Conservation (phyloP, 306 rosid genomes). For the Hippophae gyantsensis region DNA sequence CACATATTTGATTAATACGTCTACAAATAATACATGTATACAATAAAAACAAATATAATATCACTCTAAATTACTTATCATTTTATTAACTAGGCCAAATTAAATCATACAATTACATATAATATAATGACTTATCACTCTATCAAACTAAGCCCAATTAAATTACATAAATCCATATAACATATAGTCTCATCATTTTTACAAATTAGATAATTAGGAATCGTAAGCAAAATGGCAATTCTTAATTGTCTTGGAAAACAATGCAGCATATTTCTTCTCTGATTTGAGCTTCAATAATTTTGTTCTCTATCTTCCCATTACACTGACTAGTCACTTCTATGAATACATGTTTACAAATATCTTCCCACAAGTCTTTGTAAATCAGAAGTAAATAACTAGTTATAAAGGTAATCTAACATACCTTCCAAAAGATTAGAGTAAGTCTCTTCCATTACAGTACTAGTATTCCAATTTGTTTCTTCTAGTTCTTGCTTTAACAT, state of each 20-base stretch:
- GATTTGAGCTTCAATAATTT: constrained; percentile 28
- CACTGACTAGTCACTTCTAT: constrained; percentile 32
- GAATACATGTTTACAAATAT: constrained; percentile 19
- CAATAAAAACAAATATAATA: too few relatives aligned
- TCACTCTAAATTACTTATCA: too few relatives aligned
- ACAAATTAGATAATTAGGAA: constrained; percentile 4
- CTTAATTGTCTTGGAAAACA: constrained; percentile 26
- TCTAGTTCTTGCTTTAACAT: constrained; percentile 24
- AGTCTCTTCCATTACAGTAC: constrained; percentile 18
- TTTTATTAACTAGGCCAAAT: too few relatives aligned
- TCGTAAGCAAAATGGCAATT: constrained; percentile 18
- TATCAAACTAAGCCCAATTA: too few relatives aligned
- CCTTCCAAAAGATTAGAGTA: constrained; percentile 22
- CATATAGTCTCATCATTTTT: too few relatives aligned
- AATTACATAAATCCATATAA: too few relatives aligned
- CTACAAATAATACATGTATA: too few relatives aligned
- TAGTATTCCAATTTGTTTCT: constrained; percentile 16
- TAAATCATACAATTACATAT: too few relatives aligned
- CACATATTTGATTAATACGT: too few relatives aligned
- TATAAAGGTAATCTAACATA: constrained; percentile 15
- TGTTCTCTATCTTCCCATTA: constrained; percentile 27
- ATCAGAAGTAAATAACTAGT: constrained; percentile 15
- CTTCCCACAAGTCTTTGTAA: constrained; percentile 34
- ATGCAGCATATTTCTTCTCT: constrained; percentile 33
- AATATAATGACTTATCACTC: too few relatives aligned